phyloP scores from a whole-genome alignment of 2,329 filamentous ascomycete genomes.

The Colletotrichum orbiculare region DNA sequence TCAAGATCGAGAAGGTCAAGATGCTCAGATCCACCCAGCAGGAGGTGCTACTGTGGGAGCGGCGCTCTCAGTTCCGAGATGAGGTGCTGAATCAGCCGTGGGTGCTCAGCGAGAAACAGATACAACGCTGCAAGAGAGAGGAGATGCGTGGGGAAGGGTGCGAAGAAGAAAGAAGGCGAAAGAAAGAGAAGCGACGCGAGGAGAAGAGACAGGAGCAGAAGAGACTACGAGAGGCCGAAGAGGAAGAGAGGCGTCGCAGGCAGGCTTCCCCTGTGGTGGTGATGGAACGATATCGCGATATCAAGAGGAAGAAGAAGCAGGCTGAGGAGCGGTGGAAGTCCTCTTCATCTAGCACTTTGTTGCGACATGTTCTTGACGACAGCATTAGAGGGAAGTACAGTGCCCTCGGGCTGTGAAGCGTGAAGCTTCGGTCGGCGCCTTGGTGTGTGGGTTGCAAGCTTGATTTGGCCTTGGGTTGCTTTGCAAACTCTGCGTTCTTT shows the following conservation, averaged over 20 bases:
- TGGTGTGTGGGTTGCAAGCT: slow-evolving; percentile 1
- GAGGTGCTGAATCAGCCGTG: slow-evolving; percentile 65
- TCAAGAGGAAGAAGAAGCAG: slow-evolving; percentile 8
- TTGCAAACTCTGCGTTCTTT: too few species aligned
- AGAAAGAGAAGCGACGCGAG: slow-evolving; percentile 14
- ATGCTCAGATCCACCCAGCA: slow-evolving; percentile 62
- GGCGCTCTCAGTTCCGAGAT: slow-evolving; percentile 59
- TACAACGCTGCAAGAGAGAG: slow-evolving; percentile 59
- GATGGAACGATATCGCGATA: slow-evolving; percentile 6
- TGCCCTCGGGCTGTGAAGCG: slow-evolving; percentile 16
- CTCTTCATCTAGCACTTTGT: neutral
- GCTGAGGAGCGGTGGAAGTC: neutral
- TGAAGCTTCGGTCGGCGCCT: slow-evolving; percentile 3
- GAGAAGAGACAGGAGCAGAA: slow-evolving; percentile 12
- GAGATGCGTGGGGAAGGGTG: slow-evolving; percentile 51
- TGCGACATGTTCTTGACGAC: slow-evolving; percentile 31
- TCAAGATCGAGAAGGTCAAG: slow-evolving; percentile 63
- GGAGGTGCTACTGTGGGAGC: slow-evolving; percentile 70
- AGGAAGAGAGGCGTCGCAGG: neutral
- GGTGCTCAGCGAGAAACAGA: slow-evolving; percentile 60
- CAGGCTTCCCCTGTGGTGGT: neutral
- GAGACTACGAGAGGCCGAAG: slow-evolving; percentile 11
- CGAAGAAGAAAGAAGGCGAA: slow-evolving; percentile 39
- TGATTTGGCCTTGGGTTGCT: too few species aligned
- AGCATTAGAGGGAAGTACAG: slow-evolving; percentile 25